Percentiles rank a stretch among this genome's conserved stretches.
These are phyloP conservation scores for Lichtheimia corymbifera DNA, from an alignment of 371 early-diverging fungal genomes.

Conservation along the genomic window DNA sequence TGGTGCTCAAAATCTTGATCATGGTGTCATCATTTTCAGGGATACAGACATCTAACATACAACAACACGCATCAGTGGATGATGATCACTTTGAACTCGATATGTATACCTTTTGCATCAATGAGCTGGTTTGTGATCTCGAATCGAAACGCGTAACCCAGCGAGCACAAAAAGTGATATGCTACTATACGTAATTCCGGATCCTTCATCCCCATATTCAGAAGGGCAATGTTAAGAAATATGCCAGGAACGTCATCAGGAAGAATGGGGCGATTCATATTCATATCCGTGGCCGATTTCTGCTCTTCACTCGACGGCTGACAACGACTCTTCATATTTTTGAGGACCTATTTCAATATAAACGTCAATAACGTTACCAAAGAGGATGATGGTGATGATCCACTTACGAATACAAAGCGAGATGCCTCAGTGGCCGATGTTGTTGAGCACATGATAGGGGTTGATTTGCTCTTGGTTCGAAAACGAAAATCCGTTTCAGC, in stretches of 20 bases:
- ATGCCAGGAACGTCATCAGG: conserved; percentile 90
- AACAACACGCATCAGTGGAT: neutral
- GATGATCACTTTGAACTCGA: neutral
- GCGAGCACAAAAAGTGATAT: conserved; percentile 82
- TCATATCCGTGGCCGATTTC: neutral
- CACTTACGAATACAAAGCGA: conserved; percentile 7
- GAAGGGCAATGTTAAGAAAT: conserved; percentile 84
- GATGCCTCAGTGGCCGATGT: conserved; percentile 1
- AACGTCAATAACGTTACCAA: neutral
- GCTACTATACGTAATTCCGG: conserved; percentile 75
- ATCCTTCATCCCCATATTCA: conserved; percentile 81
- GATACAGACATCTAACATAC: conserved; percentile 68
- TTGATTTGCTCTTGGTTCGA: conserved; percentile 58
- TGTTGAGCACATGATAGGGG: neutral
- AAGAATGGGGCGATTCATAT: conserved; percentile 49
- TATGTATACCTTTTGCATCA: conserved; percentile 67
- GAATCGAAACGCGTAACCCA: conserved; percentile 76
- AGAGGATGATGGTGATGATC: too few relatives aligned
- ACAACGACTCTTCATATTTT: conserved; percentile 68
- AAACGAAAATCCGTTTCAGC: conserved; percentile 75
- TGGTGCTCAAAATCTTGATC: conserved; percentile 74
- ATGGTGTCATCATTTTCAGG: conserved; percentile 84
- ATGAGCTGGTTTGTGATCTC: conserved; percentile 78
- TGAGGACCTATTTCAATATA: conserved; percentile 38
- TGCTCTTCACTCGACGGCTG: conserved; percentile 22